Base-by-base conservation (phyloP, 2,329 filamentous ascomycete species). In the Beauveria sp. region DNA sequence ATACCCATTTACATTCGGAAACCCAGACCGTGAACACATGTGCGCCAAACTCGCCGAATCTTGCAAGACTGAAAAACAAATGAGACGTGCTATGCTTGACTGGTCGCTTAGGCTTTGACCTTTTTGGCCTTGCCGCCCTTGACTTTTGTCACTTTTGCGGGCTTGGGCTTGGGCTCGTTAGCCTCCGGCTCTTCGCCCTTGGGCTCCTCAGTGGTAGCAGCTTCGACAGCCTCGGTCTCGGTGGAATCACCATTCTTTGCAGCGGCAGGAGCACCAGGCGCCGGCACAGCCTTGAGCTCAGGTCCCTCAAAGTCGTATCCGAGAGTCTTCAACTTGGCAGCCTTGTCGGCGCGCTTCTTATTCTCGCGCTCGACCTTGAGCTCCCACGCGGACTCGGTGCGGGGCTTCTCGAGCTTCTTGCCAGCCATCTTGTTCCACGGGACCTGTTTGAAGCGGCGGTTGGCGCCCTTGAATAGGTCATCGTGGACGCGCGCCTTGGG, bases 381-480 rank as follows among this genome's bases (percentile, higher is more conserved):
- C 62, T 86, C 80, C 94, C 94, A 99, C n/a, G 80, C 79, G 41
- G 88, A 84, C 70, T 91, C 85, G 22, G 88, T 84, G 66, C 84
- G 83, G 47, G 90, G 89, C 71, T 87, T 85, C 69, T 88, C 85
- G 66, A 97, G 80, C 67, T 85, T 83, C 67, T 85, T 81, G 55
- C 90, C 90, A 63, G 89, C 89, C 72, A 97, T 88, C 77, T 90
- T 90, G 76, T 92, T 94, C 81, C 90, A 88, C 22, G 94, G 93
- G 14, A 93, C 86, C 64, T 83, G 82, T 81, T 96, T 96, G 82
- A 94, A 97, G 61, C 92, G 88, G 69, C 85, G 86, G 75, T 96
- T 93, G 69, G 92, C 91, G 43, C 92, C 92, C 77, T 94, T 92
- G 85, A 92, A 97, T 58, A 97, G 79, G 64, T 91, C 82, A 26